A percentile compares a stretch with the other conserved stretches of the same genome.
Conservation (phyloP, 305 asterid species). For the Solanum chacoense region DNA sequence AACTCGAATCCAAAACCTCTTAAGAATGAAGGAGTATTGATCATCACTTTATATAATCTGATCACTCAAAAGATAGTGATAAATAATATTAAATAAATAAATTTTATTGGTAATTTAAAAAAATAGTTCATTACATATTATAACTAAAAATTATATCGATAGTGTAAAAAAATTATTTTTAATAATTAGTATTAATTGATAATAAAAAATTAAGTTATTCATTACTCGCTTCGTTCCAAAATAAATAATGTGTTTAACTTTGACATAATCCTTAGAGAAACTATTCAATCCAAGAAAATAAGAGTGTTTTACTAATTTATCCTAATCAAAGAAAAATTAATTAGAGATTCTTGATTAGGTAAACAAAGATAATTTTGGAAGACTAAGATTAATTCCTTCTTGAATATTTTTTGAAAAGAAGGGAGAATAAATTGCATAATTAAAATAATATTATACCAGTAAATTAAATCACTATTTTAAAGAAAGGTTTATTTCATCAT, state of each 20-base stretch:
- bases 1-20: too few relatives aligned
- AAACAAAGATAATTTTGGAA: not conserved
- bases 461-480: not conserved
- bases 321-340: not conserved
- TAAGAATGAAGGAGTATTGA: too few relatives aligned
- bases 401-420: not conserved
- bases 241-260: too few relatives aligned
- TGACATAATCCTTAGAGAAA: not conserved
- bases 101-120: not conserved
- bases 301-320: not conserved
- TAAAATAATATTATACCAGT: not conserved
- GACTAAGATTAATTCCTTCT: not conserved
- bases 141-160: too few relatives aligned
- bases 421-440: not conserved
- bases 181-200: too few relatives aligned
- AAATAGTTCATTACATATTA: too few relatives aligned
- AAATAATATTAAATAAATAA: not conserved
- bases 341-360: not conserved
- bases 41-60: not conserved
- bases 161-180: too few relatives aligned
- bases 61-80: not conserved
- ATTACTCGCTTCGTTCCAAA: not conserved
- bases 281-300: not conserved
- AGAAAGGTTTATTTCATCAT: not conserved
- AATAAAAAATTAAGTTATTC: too few relatives aligned